A percentile compares a stretch with the other conserved stretches of the same genome.
These are phyloP conservation scores for Ogataea pignaliae DNA, from an alignment of 805 yeast species.

Conservation along the genomic window DNA sequence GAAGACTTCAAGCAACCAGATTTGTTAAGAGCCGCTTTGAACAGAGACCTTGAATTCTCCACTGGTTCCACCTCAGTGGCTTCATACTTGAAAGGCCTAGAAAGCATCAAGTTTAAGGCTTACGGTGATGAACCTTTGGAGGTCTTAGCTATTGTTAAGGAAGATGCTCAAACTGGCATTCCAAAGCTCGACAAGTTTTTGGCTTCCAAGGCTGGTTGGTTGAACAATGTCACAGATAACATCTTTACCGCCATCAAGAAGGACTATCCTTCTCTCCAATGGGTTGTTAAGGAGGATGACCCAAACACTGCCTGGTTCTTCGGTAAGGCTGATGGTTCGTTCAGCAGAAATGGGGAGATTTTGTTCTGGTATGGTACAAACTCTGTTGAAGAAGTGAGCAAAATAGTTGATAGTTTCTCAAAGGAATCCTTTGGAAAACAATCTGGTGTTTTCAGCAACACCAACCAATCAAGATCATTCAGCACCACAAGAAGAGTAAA, in stretches of 20 bases:
- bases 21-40: constrained; percentile 67
- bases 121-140: constrained; percentile 96
- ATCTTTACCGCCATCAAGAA: constrained; percentile 77
- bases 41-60: constrained; percentile 70
- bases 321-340: constrained; percentile 90
- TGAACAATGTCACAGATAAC: constrained; percentile 94
- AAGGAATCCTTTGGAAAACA: constrained; percentile 36
- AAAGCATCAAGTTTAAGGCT: constrained; percentile 57
- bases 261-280: constrained; percentile 70
- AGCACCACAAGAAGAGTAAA: constrained; percentile 13
- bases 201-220: constrained; percentile 90
- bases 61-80: constrained; percentile 74
- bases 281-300: constrained; percentile 90
- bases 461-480: constrained; percentile 24
- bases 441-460: constrained; percentile 49
- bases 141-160: constrained; percentile 80
- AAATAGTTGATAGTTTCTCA: constrained; percentile 56
- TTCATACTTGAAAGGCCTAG: constrained; percentile 71
- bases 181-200: constrained; percentile 81
- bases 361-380: constrained; percentile 92
- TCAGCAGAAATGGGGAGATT: constrained; percentile 80
- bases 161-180: constrained; percentile 37
- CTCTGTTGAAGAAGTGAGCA: constrained; percentile 55
- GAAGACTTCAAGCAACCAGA: constrained; percentile 72
- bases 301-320: constrained; percentile 90